Evolutionary conservation across 164 flowering plant genomes (phyloP).

Genomic region (Stephania japonica): DNA sequence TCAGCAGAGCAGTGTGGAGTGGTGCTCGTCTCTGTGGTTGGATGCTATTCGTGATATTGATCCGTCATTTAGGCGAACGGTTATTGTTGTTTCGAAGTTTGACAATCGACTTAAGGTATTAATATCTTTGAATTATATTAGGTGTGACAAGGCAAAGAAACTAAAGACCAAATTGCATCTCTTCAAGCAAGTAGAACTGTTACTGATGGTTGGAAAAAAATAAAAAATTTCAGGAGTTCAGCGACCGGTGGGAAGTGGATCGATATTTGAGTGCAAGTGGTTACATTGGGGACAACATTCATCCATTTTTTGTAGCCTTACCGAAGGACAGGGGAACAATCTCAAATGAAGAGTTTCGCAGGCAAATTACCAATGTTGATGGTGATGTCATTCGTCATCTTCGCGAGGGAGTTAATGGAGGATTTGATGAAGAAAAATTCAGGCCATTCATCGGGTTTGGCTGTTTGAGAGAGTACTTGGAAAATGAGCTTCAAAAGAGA

Average conservation of each 20-base stretch:
- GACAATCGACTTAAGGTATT: slow-evolving; percentile 94
- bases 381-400: slow-evolving; percentile 64
- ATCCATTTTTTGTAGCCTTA: slow-evolving; percentile 86
- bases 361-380: slow-evolving; percentile 87
- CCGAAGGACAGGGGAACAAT: slow-evolving; percentile 77
- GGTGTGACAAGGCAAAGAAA: background rate
- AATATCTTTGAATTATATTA: background rate
- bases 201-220: background rate
- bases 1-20: slow-evolving; percentile 97
- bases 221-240: slow-evolving; percentile 59
- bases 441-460: slow-evolving; percentile 74
- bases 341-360: slow-evolving; percentile 90
- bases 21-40: slow-evolving; percentile 98
- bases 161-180: background rate
- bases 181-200: background rate
- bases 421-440: slow-evolving; percentile 91
- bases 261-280: slow-evolving; percentile 94
- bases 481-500: slow-evolving; percentile 85
- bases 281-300: slow-evolving; percentile 81
- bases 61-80: slow-evolving; percentile 70
- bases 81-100: slow-evolving; percentile 95
- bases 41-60: slow-evolving; percentile 91
- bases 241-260: slow-evolving; percentile 96
- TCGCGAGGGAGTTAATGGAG: slow-evolving; percentile 79
- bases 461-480: slow-evolving; percentile 71